A percentile compares a stretch with the other conserved stretches of the same genome.
Conservation (phyloP, 148 eudicot species). For the Amaranthus hypochondriacus region DNA sequence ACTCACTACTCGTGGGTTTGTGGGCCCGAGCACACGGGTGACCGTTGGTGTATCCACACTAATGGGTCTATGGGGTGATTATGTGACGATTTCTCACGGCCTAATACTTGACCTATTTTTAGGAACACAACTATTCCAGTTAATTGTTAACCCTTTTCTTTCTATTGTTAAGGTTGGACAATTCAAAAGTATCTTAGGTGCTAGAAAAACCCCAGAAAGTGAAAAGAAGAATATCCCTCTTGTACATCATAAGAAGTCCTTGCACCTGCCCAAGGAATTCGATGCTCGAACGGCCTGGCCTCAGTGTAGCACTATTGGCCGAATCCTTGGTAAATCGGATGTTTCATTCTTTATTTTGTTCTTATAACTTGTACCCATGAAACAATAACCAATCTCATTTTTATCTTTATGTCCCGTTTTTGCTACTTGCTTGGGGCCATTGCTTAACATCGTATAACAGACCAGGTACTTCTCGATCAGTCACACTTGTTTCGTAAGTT, state of each 20-base stretch:
- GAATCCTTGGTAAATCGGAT: conserved; percentile 65
- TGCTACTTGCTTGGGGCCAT: not conserved
- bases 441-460: conserved; percentile 10
- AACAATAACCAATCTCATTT: conserved; percentile 22
- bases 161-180: conserved; percentile 55
- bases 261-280: conserved; percentile 60
- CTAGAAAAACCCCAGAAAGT: conserved; percentile 50
- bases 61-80: too few relatives aligned
- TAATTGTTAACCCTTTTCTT: not conserved
- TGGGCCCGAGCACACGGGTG: too few relatives aligned
- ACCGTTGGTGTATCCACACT: too few relatives aligned
- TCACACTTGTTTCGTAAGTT: not conserved
- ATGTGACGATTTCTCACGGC: too few relatives aligned
- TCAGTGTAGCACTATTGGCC: conserved; percentile 69
- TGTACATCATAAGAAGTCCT: conserved; percentile 42
- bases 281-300: conserved; percentile 87
- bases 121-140: not conserved
- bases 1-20: too few relatives aligned
- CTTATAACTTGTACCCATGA: not conserved
- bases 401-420: not conserved
- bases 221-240: conserved; percentile 45
- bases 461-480: conserved; percentile 15
- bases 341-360: conserved; percentile 2
- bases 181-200: conserved; percentile 83
- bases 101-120: not conserved